Evolutionary conservation across 139 green algal genomes (phyloP).

Genomic region (Tetradesmus obliquus): DNA sequence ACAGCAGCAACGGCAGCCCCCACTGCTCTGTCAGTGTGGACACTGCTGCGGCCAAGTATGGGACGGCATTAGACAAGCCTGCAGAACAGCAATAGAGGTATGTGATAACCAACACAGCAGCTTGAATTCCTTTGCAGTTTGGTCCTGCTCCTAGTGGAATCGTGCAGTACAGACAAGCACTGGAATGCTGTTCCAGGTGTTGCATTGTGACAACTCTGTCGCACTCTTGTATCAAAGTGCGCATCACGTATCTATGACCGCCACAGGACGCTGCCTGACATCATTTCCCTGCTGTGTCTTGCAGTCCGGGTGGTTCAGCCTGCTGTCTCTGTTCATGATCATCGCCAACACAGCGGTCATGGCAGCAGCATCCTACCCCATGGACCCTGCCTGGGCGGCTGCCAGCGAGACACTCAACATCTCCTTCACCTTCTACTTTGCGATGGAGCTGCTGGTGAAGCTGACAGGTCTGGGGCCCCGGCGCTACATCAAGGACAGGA

Average conservation of each 20-base stretch:
- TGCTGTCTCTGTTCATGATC: slow-evolving; percentile 41
- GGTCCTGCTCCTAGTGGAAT: too few species aligned
- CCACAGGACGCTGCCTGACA: neutral
- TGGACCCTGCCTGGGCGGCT: neutral
- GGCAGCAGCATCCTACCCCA: slow-evolving; percentile 30
- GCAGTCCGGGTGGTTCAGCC: slow-evolving; percentile 19
- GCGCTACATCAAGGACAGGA: slow-evolving; percentile 67
- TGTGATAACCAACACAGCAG: too few species aligned
- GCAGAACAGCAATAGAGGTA: neutral
- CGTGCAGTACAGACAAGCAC: too few species aligned
- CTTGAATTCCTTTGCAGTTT: too few species aligned
- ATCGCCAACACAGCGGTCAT: slow-evolving; percentile 50
- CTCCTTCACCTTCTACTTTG: slow-evolving; percentile 67
- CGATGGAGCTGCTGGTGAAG: slow-evolving; percentile 76
- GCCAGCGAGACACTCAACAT: slow-evolving; percentile 62
- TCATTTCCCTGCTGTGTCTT: neutral
- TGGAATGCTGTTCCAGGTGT: too few species aligned
- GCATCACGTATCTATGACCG: neutral
- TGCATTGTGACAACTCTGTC: neutral
- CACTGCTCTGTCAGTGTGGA: neutral
- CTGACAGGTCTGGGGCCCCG: slow-evolving; percentile 60
- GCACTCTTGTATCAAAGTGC: neutral
- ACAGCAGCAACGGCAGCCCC: neutral
- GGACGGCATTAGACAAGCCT: neutral
- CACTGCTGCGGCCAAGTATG: neutral